A percentile compares a stretch with the other conserved stretches of the same genome.
These are phyloP conservation scores for Annulohypoxylon bovei DNA, from an alignment of 495 filamentous ascomycete species.

Conservation along the genomic window DNA sequence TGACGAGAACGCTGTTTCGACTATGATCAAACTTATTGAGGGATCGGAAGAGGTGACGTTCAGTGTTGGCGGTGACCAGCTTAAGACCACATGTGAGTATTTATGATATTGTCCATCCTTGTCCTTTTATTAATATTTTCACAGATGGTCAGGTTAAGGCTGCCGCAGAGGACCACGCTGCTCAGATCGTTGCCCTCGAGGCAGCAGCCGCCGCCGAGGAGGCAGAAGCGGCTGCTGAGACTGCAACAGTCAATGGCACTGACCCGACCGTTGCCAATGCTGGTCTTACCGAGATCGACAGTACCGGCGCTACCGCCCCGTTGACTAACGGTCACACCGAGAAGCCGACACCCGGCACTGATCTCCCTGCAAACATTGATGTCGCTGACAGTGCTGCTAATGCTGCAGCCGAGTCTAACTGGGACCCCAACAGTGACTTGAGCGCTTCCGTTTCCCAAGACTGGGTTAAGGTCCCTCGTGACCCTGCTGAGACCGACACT, in stretches of 20 bases:
- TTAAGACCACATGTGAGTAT: slow-evolving; percentile 76
- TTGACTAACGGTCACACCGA: slow-evolving; percentile 63
- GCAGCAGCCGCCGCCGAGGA: slow-evolving; percentile 49
- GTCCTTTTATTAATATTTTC: slow-evolving; percentile 41
- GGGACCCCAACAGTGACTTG: slow-evolving; percentile 66
- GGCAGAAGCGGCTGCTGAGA: slow-evolving; percentile 52
- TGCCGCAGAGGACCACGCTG: slow-evolving; percentile 61
- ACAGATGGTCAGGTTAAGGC: slow-evolving; percentile 76
- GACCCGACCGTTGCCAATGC: slow-evolving; percentile 84
- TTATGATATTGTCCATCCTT: background rate
- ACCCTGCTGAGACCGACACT: slow-evolving; percentile 78
- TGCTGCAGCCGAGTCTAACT: slow-evolving; percentile 72
- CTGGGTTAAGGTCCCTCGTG: slow-evolving; percentile 77
- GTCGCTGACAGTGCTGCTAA: slow-evolving; percentile 72
- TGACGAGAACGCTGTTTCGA: slow-evolving; percentile 78
- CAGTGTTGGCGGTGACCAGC: slow-evolving; percentile 68
- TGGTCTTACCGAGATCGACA: slow-evolving; percentile 73
- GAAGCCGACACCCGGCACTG: slow-evolving; percentile 49
- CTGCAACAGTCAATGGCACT: slow-evolving; percentile 57
- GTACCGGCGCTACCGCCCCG: slow-evolving; percentile 50
- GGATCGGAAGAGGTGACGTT: slow-evolving; percentile 77
- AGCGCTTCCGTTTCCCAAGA: slow-evolving; percentile 63
- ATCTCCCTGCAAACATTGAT: slow-evolving; percentile 60
- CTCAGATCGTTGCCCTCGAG: slow-evolving; percentile 53
- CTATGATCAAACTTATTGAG: slow-evolving; percentile 85